Percentiles rank a stretch among this genome's conserved stretches.
Evolutionary conservation across 768 basidiomycete species (phyloP).

Genomic region (Leccinellum luteum): DNA sequence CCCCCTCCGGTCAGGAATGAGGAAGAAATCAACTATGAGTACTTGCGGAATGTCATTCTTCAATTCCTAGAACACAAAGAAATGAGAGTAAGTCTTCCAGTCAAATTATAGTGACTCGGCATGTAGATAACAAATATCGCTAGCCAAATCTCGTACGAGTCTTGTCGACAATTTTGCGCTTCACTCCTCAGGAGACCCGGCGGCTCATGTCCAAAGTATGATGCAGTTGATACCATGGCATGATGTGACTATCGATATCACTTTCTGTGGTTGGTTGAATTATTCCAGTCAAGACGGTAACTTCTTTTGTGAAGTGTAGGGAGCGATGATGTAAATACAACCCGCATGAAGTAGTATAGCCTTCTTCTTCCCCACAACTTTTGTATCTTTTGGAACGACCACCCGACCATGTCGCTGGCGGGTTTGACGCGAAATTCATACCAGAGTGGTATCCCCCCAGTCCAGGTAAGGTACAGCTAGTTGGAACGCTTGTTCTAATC

Average conservation of each 20-base stretch:
- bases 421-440: constrained; percentile 74
- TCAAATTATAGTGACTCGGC: background rate
- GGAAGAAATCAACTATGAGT: constrained; percentile 94
- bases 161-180: constrained; percentile 86
- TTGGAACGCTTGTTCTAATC: constrained; percentile 1
- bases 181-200: constrained; percentile 93
- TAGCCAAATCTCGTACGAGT: constrained; percentile 91
- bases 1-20: constrained; percentile 49
- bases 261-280: background rate
- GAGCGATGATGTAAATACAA: background rate
- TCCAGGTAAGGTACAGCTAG: constrained; percentile 47
- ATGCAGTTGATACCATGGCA: constrained; percentile 6
- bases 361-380: background rate
- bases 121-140: constrained; percentile 5
- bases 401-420: constrained; percentile 54
- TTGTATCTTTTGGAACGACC: background rate
- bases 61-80: constrained; percentile 99
- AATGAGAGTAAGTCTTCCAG: constrained; percentile 73
- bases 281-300: background rate
- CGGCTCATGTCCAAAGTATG: constrained; percentile 85
- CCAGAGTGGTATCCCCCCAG: constrained; percentile 62
- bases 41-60: constrained; percentile 91
- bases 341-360: background rate
- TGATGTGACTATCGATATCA: constrained; percentile 2
- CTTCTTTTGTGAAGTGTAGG: background rate